Conservation (phyloP, 768 basidiomycete genomes). For the Neoboletus brunneissimus region DNA sequence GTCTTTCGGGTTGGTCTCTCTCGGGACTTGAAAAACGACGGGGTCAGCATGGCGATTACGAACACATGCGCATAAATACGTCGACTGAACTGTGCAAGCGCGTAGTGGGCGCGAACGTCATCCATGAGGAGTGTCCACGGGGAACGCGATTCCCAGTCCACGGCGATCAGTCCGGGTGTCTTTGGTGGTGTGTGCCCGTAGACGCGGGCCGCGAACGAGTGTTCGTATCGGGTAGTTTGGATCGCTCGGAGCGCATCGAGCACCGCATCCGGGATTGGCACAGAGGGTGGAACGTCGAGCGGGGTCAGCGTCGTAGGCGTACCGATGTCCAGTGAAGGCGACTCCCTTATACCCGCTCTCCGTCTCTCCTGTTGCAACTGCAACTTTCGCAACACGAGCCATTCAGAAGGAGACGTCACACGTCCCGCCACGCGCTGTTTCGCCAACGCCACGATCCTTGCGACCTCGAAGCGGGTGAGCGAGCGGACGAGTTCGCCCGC, state of each 20-base stretch:
- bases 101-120: constrained; percentile 66
- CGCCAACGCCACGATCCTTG: constrained; percentile 32
- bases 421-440: constrained; percentile 11
- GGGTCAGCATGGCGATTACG: constrained; percentile 1
- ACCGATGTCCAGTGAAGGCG: not conserved
- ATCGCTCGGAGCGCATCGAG: constrained; percentile 56
- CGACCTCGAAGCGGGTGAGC: constrained; percentile 41
- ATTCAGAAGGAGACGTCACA: constrained; percentile 28
- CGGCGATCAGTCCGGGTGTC: constrained; percentile 42
- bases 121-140: constrained; percentile 77
- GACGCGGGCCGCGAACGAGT: constrained; percentile 66
- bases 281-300: constrained; percentile 29
- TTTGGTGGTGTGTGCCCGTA: constrained; percentile 38
- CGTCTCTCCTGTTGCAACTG: constrained; percentile 38
- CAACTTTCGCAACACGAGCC: constrained; percentile 43
- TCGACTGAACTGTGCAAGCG: constrained; percentile 50
- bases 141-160: constrained; percentile 70
- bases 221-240: constrained; percentile 58
- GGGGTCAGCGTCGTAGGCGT: constrained; percentile 16
- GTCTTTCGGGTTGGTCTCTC: constrained; percentile 42
- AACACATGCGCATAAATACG: not conserved
- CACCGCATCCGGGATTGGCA: constrained; percentile 31
- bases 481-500: constrained; percentile 35
- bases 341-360: constrained; percentile 11
- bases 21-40: constrained; percentile 46